Conservation (phyloP, 306 rosid genomes). For the Phaseolus lunatus region DNA sequence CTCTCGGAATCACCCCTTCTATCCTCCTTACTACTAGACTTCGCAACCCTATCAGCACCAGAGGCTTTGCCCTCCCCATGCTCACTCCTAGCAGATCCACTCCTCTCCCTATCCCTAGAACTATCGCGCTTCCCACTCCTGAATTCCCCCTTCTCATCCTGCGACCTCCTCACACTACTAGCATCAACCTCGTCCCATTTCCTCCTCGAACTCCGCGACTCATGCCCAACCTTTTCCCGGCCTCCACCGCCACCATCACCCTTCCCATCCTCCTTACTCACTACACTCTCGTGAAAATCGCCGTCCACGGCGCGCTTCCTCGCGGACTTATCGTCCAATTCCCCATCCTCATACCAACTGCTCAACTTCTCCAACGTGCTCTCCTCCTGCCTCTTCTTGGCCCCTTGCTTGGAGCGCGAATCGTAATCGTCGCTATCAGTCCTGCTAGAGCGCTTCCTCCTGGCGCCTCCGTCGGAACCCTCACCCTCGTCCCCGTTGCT, state of each 20-base stretch:
- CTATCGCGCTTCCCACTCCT: constrained; percentile 65
- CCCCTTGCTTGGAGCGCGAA: constrained; percentile 70
- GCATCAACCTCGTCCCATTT: constrained; percentile 90
- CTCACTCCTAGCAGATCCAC: constrained; percentile 71
- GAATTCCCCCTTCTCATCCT: constrained; percentile 69
- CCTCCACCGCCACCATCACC: constrained; percentile 59
- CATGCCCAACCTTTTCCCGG: constrained; percentile 75
- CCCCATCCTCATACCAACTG: constrained; percentile 96
- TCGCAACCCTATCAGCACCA: constrained; percentile 59
- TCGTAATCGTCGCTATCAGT: constrained; percentile 77
- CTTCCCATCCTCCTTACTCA: constrained; percentile 58
- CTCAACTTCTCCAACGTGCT: constrained; percentile 91
- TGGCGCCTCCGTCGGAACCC: constrained; percentile 65
- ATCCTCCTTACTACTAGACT: constrained; percentile 69
- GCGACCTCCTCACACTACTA: constrained; percentile 55
- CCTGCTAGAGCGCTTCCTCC: constrained; percentile 67
- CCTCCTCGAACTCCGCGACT: constrained; percentile 76
- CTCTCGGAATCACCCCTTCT: constrained; percentile 76
- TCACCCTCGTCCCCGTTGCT: constrained; percentile 68
- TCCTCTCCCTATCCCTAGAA: constrained; percentile 63
- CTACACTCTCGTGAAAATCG: neutral
- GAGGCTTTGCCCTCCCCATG: constrained; percentile 67
- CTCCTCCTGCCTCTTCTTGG: constrained; percentile 87
- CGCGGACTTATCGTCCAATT: constrained; percentile 71
- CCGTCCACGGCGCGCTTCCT: constrained; percentile 48